Conservation (phyloP, 176 grass and related monocot genomes). For the Ananas comosus region DNA sequence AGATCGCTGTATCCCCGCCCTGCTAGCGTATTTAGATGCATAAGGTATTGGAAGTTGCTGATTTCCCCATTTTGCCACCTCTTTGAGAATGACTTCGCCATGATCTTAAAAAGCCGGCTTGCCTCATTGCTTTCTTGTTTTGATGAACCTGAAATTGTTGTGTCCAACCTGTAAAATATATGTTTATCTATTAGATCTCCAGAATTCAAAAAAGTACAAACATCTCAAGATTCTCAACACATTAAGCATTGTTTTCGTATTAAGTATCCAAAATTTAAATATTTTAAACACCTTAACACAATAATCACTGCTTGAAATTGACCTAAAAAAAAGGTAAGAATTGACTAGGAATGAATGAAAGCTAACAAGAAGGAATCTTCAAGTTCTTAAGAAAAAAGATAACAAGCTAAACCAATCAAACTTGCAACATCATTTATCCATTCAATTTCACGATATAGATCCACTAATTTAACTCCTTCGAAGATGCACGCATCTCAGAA, state of each 20-base stretch:
- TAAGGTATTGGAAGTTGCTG: constrained; percentile 97
- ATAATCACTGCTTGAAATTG: too few relatives aligned
- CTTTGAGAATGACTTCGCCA: constrained; percentile 93
- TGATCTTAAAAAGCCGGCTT: constrained; percentile 73
- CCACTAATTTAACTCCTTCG: too few relatives aligned
- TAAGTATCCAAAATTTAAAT: too few relatives aligned
- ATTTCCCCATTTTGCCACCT: constrained; percentile 99
- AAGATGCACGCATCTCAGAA: too few relatives aligned
- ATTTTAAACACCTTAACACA: too few relatives aligned
- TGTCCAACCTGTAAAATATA: constrained; percentile 65
- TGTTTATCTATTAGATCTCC: constrained; percentile 9
- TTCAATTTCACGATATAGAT: too few relatives aligned
- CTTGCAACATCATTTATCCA: too few relatives aligned
- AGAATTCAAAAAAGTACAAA: constrained; percentile 1
- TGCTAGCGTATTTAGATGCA: constrained; percentile 98
- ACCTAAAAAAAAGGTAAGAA: too few relatives aligned
- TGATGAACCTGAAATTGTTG: constrained; percentile 89
- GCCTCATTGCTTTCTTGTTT: constrained; percentile 86
- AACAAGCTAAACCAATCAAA: background rate
- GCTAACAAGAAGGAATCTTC: background rate
- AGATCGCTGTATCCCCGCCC: constrained; percentile 98
- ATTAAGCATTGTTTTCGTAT: background rate
- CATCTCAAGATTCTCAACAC: constrained; percentile 13
- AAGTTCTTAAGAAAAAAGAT: background rate
- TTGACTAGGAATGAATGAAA: background rate